Base-by-base conservation (phyloP, 2,329 filamentous ascomycete species). In the Monilinia vaccinii-corymbosi region DNA sequence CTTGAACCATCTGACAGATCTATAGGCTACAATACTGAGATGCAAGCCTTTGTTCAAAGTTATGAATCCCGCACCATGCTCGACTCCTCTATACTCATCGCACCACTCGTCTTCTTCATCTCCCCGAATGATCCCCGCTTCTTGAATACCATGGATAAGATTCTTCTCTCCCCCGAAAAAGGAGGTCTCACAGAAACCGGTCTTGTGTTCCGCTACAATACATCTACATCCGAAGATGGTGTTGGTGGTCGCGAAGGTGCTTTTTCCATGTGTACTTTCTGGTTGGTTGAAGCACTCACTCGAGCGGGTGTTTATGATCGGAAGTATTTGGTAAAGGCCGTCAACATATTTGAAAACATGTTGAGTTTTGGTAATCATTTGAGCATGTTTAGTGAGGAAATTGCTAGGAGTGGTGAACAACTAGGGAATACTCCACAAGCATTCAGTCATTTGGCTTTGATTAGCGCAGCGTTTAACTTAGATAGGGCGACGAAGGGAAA, bases 191-290 rank as follows among this genome's bases (percentile, higher is more conserved):
- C 87, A 1, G 88, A 83, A 68, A 87, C 88, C 0, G 87, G 87
- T 0, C 78, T 91, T 31, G 88, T 91, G 3, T 90, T 88, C 69
- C 81, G 88, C 48, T 91, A 91, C 71, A 82, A 91, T 66, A 87
- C 85, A 0, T 76, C 84, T 7, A 74, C 83, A 31, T 82, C 85
- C 3, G 81, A 89, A 58, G 88, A 91, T 68, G 87, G 87, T 34
- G 86, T 91, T 10, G 86, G 87, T 42, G 88, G 88, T 21, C 78
- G 81, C 56, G 88, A 91, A 73, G 88, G 88, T 25, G 87, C 87
- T 23, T 91, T 91, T 70, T 85, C 81, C 68, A 91, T 91, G 87
- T 90, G 87, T 69, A 91, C 87, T 0, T 91, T 91, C 71, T 91
- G 88, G 88, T 81, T 91, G 0, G 86, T 91, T 14, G 88, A 91